Evolutionary conservation across 139 green algal species (phyloP).

Genomic region (Chlorokybus atmophyticus): DNA sequence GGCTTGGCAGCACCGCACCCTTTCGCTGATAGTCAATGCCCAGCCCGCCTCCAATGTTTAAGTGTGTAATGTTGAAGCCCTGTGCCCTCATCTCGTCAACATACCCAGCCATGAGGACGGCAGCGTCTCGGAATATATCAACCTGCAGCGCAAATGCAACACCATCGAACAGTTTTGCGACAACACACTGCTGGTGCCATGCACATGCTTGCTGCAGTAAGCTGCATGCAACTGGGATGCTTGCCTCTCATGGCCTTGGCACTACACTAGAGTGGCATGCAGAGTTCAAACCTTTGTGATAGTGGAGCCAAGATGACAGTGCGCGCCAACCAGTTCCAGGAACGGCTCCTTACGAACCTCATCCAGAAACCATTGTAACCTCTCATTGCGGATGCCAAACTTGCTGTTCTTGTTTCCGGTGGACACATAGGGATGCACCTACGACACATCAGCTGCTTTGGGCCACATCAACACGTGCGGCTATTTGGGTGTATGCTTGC

Average conservation of each 20-base stretch:
- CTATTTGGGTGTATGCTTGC: no score
- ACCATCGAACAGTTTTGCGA: no score
- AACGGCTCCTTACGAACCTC: constrained; percentile 60
- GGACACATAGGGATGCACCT: constrained; percentile 89
- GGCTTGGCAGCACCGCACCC: constrained; percentile 63
- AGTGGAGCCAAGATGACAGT: constrained; percentile 89
- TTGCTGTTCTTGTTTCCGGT: constrained; percentile 88
- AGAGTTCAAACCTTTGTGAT: constrained; percentile 81
- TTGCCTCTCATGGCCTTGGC: no score
- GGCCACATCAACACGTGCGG: no score
- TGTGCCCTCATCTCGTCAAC: constrained; percentile 70
- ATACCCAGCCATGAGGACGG: constrained; percentile 84
- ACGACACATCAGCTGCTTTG: no score
- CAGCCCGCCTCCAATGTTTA: constrained; percentile 94
- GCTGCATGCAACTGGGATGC: no score
- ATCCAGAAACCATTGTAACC: constrained; percentile 79
- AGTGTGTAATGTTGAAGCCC: constrained; percentile 81
- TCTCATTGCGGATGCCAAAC: constrained; percentile 95
- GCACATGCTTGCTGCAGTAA: no score
- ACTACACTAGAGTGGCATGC: no score
- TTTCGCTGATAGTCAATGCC: constrained; percentile 85
- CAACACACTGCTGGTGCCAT: no score
- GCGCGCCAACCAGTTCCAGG: constrained; percentile 73
- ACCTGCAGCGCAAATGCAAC: no score
- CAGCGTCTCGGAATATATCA: constrained; percentile 87